A percentile compares a stretch with the other conserved stretches of the same genome.
Evolutionary conservation across 768 basidiomycete species (phyloP).

Genomic region (Termitomyces sp.): DNA sequence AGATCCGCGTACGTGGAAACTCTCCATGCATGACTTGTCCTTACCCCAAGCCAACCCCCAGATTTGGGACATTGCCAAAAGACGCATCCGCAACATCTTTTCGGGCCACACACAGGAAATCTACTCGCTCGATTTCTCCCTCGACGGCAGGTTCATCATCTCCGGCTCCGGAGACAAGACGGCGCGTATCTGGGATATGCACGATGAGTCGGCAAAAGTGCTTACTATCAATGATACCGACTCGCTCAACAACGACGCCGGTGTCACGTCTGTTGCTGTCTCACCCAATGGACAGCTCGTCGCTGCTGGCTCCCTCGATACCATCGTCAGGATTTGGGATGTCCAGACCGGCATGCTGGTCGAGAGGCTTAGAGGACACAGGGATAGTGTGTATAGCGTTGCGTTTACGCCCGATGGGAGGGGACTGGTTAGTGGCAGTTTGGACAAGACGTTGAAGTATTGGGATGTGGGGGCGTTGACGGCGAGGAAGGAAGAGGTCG

Average conservation of each 20-base stretch:
- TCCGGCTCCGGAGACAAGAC: constrained; percentile 79
- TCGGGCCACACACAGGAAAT: constrained; percentile 91
- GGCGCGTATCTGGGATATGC: constrained; percentile 43
- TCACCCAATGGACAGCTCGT: constrained; percentile 67
- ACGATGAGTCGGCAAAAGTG: constrained; percentile 30
- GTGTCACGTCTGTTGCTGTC: constrained; percentile 77
- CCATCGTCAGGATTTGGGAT: constrained; percentile 81
- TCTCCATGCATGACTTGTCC: too few species aligned
- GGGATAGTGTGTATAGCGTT: constrained; percentile 81
- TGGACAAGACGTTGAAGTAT: constrained; percentile 84
- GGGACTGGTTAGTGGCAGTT: constrained; percentile 84
- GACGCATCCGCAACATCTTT: constrained; percentile 72
- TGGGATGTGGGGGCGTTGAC: constrained; percentile 76
- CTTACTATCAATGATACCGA: constrained; percentile 51
- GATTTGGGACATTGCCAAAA: constrained; percentile 91
- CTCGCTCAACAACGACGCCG: constrained; percentile 39
- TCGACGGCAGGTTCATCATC: constrained; percentile 79
- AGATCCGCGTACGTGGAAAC: constrained; percentile 85
- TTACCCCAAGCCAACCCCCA: constrained; percentile 21
- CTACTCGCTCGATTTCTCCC: constrained; percentile 88
- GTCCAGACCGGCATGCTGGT: constrained; percentile 57
- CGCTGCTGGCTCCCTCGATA: constrained; percentile 67
- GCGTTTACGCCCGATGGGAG: constrained; percentile 92
- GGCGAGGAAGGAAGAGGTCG: constrained; percentile 33
- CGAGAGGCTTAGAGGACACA: constrained; percentile 71